These are phyloP conservation scores for Melastoma candidum DNA, from an alignment of 441 rosid genomes.

Conservation along the genomic window DNA sequence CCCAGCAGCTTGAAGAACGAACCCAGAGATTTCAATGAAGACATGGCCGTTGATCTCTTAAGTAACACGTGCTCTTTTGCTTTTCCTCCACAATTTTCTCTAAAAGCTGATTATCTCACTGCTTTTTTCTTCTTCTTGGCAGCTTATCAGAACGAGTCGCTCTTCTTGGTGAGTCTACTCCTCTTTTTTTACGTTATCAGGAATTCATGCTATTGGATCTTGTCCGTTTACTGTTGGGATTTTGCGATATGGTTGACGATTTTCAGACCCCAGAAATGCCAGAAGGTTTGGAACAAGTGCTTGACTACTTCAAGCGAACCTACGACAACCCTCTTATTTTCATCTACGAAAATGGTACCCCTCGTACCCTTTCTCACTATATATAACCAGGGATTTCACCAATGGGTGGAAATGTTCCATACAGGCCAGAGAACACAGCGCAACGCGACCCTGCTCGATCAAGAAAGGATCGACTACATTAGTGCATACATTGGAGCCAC, in stretches of 20 bases:
- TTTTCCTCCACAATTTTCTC: no score
- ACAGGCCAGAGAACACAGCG: constrained; percentile 29
- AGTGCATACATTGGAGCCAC: constrained; percentile 34
- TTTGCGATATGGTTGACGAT: constrained; percentile 1
- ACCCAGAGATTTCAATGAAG: constrained; percentile 31
- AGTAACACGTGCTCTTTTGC: constrained; percentile 21
- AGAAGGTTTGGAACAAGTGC: constrained; percentile 34
- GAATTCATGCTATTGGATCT: not conserved
- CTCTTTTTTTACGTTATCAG: no score
- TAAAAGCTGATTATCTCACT: not conserved
- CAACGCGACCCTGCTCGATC: constrained; percentile 36
- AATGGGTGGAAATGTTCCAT: constrained; percentile 1
- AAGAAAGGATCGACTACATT: constrained; percentile 34
- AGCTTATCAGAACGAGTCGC: constrained; percentile 1
- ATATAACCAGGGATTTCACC: not conserved
- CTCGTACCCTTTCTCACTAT: constrained; percentile 8
- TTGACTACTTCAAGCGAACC: constrained; percentile 41
- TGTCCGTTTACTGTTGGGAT: not conserved
- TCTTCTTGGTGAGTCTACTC: not conserved
- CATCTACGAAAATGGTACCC: constrained; percentile 67
- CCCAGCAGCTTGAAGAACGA: constrained; percentile 15
- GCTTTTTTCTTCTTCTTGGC: not conserved
- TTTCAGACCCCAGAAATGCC: constrained; percentile 31
- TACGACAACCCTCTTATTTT: constrained; percentile 63
- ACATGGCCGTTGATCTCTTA: constrained; percentile 20